Base-by-base conservation (phyloP, 1,284 basidiomycete genomes). In the Coniferiporia weirii region DNA sequence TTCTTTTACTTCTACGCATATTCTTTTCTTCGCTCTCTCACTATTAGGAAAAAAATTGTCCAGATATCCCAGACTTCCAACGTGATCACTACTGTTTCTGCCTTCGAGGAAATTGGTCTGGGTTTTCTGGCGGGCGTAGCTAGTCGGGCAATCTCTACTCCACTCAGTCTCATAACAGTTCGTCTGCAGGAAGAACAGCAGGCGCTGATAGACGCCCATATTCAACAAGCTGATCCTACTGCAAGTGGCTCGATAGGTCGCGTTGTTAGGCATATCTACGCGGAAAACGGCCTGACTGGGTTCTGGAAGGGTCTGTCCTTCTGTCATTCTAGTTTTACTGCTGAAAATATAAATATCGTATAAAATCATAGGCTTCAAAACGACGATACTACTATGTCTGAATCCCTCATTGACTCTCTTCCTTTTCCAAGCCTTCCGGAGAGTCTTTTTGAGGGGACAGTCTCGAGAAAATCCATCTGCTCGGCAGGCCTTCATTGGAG, bases 331-430 rank as follows among this genome's bases (percentile, higher is more conserved):
- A 12, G 20, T 54, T 20, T 9, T 22, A 46, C 17, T n/a, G 9
- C 52, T 19, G 22, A 12, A 10, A 50, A 12, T 22, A 43, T 43
- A 43, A 43, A 43, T 43, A 43, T n/a, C 4, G 20, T 8, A 22
- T 51, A 1, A 19, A 3, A 27, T 27, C 54, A 13, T 53, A 82
- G 81, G 81, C 0, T 82, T 83, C 68, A 70, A 73, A 40, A 77
- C 77, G 1, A 76, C 79, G 0, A 69, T 77, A 0, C 67, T 81
- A 0, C 69, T 82, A 8, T 81, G 77, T 6, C 69, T 82, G 32
- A 83, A 80, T 57, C 82, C 82, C 0, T 78, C 81, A 0, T 71
- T 83, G 20, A 83, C 81, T 0, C 71, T 83, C 27, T 75, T 78
- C 13, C 70, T 82, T 55, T 79, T 80, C 67, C 80, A 83, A 64